Conservation (phyloP, 768 basidiomycete species). For the Trametes elegans region DNA sequence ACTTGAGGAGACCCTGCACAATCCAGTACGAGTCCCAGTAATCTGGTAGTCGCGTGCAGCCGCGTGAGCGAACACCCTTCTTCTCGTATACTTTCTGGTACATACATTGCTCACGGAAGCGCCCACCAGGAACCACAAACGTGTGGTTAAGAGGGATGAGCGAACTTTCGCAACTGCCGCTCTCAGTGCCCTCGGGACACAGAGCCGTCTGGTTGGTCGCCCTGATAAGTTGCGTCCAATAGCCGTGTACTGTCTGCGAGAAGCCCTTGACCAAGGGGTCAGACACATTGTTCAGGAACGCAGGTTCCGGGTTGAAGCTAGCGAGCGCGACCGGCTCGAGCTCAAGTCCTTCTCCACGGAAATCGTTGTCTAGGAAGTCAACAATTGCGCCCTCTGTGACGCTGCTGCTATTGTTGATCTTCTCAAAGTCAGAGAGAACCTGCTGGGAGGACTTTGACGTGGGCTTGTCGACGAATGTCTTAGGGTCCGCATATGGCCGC, state of each 20-base stretch:
- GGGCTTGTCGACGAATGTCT: constrained; percentile 90
- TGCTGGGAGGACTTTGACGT: constrained; percentile 63
- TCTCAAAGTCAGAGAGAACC: constrained; percentile 68
- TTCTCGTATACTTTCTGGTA: constrained; percentile 23
- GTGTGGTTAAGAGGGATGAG: constrained; percentile 90
- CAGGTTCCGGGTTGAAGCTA: constrained; percentile 60
- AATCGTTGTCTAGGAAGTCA: constrained; percentile 70
- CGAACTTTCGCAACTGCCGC: constrained; percentile 69
- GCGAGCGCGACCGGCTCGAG: constrained; percentile 60
- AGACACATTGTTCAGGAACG: constrained; percentile 68
- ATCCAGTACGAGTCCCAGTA: constrained; percentile 85
- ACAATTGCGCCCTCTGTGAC: constrained; percentile 65
- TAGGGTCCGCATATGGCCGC: constrained; percentile 70
- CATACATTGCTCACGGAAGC: constrained; percentile 85
- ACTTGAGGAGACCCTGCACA: constrained; percentile 79
- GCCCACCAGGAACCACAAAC: constrained; percentile 84
- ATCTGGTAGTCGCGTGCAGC: constrained; percentile 35
- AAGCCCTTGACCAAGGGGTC: constrained; percentile 71
- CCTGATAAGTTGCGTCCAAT: constrained; percentile 80
- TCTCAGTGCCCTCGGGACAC: constrained; percentile 46
- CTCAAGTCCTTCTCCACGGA: constrained; percentile 84
- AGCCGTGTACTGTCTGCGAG: constrained; percentile 76
- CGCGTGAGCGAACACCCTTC: not conserved
- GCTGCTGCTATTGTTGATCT: constrained; percentile 38
- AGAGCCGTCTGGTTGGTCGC: constrained; percentile 68